phyloP scores from a whole-genome alignment of 1,284 basidiomycete genomes.

The Irpex sp. region DNA sequence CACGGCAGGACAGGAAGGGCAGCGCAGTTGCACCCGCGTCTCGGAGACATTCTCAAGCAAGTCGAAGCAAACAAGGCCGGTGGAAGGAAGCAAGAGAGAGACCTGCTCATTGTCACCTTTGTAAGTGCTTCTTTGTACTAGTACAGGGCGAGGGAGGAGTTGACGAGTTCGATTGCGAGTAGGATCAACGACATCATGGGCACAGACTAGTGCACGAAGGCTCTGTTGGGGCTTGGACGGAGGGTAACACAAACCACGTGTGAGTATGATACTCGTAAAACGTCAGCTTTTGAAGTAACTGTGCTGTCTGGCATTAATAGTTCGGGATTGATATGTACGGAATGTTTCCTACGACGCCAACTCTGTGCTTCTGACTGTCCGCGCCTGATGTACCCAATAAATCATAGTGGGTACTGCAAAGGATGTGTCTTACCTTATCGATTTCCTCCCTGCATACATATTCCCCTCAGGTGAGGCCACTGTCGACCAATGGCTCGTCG shows the following conservation, averaged over 20 bases:
- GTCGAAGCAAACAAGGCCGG: slow-evolving; percentile 21
- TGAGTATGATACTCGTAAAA: too few species aligned
- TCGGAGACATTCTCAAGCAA: slow-evolving; percentile 23
- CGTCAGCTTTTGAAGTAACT: too few species aligned
- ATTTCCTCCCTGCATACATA: slow-evolving; percentile 75
- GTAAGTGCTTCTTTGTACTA: too few species aligned
- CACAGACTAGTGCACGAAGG: slow-evolving; percentile 44
- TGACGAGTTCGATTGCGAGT: too few species aligned
- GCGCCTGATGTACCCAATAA: too few species aligned
- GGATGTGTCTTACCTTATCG: slow-evolving; percentile 79
- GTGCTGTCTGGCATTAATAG: too few species aligned
- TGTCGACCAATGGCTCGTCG: slow-evolving; percentile 66
- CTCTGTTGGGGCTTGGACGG: slow-evolving; percentile 57
- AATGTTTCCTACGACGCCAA: slow-evolving; percentile 60
- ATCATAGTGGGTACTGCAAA: slow-evolving; percentile 71
- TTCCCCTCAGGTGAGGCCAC: slow-evolving; percentile 68
- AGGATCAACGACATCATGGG: slow-evolving; percentile 84
- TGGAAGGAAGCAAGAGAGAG: slow-evolving; percentile 22
- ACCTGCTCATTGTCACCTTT: slow-evolving; percentile 55
- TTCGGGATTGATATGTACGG: slow-evolving; percentile 72
- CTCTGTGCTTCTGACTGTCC: too few species aligned
- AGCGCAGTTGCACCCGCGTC: slow-evolving; percentile 23
- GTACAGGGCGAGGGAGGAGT: too few species aligned
- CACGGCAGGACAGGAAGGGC: slow-evolving; percentile 48
- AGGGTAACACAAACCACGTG: slow-evolving; percentile 65